Conservation (phyloP, 139 green algal species). For the Chlamydomonas sp. region DNA sequence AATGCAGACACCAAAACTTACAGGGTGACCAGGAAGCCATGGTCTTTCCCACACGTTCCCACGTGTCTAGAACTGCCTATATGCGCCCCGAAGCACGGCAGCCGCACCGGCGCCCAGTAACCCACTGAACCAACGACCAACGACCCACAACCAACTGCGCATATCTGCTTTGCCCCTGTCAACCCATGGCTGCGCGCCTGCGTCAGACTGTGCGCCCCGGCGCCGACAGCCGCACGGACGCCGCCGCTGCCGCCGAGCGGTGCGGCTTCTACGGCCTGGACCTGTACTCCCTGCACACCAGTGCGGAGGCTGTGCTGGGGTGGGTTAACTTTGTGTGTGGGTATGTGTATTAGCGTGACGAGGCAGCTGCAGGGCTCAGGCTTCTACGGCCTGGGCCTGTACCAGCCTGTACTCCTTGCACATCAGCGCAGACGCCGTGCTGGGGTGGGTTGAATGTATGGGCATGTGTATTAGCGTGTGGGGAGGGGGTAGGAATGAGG, state of each 20-base stretch:
- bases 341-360: no score
- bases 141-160: no score
- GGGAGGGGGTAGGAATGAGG: background rate
- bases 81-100: no score
- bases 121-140: no score
- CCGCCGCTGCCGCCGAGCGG: background rate
- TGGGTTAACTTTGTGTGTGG: background rate
- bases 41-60: no score
- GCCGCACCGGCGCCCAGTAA: no score
- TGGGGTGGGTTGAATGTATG: slow-evolving; percentile 30
- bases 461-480: background rate
- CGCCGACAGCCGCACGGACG: slow-evolving; percentile 4
- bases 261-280: slow-evolving; percentile 69
- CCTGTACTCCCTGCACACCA: slow-evolving; percentile 61
- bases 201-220: background rate
- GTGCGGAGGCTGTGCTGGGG: slow-evolving; percentile 46
- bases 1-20: no score
- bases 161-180: background rate
- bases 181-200: background rate
- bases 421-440: slow-evolving; percentile 41
- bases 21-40: no score
- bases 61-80: no score
- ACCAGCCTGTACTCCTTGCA: slow-evolving; percentile 52
- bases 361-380: background rate
- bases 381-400: slow-evolving; percentile 68